phyloP scores from a whole-genome alignment of 768 basidiomycete genomes.

The Hygrophorus pudorinus region DNA sequence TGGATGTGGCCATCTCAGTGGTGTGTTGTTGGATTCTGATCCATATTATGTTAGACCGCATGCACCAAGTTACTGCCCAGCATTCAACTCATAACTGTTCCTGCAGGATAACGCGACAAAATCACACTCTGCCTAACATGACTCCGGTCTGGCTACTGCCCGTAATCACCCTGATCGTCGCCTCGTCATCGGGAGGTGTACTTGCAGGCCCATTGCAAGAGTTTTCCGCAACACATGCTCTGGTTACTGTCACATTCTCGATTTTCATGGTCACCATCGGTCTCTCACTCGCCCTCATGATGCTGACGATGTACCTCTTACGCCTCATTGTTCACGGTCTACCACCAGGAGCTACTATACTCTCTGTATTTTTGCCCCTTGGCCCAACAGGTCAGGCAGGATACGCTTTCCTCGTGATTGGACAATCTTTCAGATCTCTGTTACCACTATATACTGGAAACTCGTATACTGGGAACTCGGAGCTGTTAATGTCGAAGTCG shows the following conservation, averaged over 20 bases:
- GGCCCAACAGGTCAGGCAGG: conserved; percentile 54
- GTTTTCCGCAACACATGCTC: conserved; percentile 26
- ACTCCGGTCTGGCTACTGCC: conserved; percentile 55
- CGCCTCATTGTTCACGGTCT: conserved; percentile 40
- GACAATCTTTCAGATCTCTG: conserved; percentile 26
- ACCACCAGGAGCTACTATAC: conserved; percentile 26
- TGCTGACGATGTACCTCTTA: conserved; percentile 42
- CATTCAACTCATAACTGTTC: not conserved
- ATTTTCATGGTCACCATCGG: conserved; percentile 23
- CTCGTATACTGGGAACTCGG: conserved; percentile 2
- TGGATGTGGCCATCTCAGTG: conserved; percentile 41
- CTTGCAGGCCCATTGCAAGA: conserved; percentile 32
- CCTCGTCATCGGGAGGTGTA: conserved; percentile 44
- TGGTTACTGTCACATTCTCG: conserved; percentile 39
- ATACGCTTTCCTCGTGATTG: conserved; percentile 35
- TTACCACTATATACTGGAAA: conserved; percentile 23
- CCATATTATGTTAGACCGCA: no score
- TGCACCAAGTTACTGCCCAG: no score
- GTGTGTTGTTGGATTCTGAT: no score
- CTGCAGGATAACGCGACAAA: conserved; percentile 42
- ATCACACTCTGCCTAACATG: conserved; percentile 35
- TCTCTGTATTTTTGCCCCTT: conserved; percentile 44
- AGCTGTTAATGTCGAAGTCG: conserved; percentile 18
- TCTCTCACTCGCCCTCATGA: conserved; percentile 40
- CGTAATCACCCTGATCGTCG: conserved; percentile 50